Conservation (phyloP, 1,284 basidiomycete species). For the Phylloboletellus chloephorus region DNA sequence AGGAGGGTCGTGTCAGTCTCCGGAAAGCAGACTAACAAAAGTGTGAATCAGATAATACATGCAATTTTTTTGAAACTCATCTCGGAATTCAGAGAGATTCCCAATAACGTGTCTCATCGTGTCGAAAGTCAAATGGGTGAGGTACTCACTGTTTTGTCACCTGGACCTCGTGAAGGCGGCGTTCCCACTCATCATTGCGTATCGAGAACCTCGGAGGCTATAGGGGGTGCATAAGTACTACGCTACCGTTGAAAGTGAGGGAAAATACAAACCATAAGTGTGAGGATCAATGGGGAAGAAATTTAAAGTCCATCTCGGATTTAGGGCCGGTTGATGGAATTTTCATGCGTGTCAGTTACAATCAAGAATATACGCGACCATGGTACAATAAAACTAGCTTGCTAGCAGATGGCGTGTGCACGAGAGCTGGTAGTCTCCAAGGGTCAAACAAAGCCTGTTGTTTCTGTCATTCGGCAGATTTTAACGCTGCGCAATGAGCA, state of each 20-base stretch:
- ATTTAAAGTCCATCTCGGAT: conserved; percentile 24
- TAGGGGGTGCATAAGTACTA: conserved; percentile 5
- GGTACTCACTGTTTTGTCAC: conserved; percentile 71
- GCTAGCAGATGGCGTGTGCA: no score
- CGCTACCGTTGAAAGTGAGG: not conserved
- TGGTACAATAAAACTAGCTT: no score
- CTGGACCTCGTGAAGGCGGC: conserved; percentile 65
- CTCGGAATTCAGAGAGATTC: conserved; percentile 83
- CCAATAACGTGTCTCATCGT: conserved; percentile 67
- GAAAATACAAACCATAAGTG: conserved; percentile 30
- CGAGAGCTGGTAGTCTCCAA: not conserved
- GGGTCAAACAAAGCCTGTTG: not conserved
- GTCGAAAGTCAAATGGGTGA: conserved; percentile 13
- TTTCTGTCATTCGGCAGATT: no score
- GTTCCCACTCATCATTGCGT: conserved; percentile 70
- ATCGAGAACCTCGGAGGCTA: conserved; percentile 50
- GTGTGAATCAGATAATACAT: conserved; percentile 73
- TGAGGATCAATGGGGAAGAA: conserved; percentile 10
- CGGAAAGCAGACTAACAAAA: conserved; percentile 27
- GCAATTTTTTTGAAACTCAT: conserved; percentile 58
- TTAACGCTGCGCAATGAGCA: no score
- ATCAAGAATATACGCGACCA: no score
- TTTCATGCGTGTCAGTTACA: not conserved
- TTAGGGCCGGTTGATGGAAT: conserved; percentile 28
- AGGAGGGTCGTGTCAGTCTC: conserved; percentile 31